Evolutionary conservation across 192 early-diverging fungal genomes (phyloP).

Genomic region (Coemansia sp.): DNA sequence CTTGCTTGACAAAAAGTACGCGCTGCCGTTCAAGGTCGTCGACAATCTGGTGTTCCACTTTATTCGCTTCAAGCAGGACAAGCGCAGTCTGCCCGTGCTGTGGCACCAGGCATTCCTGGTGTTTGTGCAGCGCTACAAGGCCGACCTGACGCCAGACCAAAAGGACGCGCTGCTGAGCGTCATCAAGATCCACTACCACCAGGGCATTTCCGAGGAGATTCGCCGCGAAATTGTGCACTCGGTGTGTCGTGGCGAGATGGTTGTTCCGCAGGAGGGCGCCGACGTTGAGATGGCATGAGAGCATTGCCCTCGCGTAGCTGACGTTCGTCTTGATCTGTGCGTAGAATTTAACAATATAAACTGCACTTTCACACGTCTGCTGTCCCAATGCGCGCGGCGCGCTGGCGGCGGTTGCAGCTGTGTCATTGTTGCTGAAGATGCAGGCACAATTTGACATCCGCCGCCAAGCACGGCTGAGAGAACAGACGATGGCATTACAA

Average conservation of each 20-base stretch:
- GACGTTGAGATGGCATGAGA: constrained; percentile 31
- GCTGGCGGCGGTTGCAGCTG: not conserved
- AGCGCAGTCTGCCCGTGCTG: constrained; percentile 83
- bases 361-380: not conserved
- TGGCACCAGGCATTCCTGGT: constrained; percentile 97
- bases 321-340: too few relatives aligned
- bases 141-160: constrained; percentile 90
- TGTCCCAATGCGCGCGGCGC: not conserved
- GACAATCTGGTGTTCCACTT: constrained; percentile 96
- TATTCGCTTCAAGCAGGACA: constrained; percentile 80
- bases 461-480: too few relatives aligned
- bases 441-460: not conserved
- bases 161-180: constrained; percentile 85
- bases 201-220: constrained; percentile 86
- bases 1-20: constrained; percentile 96
- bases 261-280: constrained; percentile 57
- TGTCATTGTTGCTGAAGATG: not conserved
- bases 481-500: too few relatives aligned
- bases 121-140: constrained; percentile 96
- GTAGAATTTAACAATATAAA: not conserved
- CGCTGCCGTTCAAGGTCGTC: constrained; percentile 93
- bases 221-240: constrained; percentile 79
- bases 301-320: not conserved
- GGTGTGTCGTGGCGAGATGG: constrained; percentile 65
- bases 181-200: constrained; percentile 73